These are phyloP conservation scores for Crithidia acanthocephali DNA, from an alignment of 208 protist species.

Conservation along the genomic window DNA sequence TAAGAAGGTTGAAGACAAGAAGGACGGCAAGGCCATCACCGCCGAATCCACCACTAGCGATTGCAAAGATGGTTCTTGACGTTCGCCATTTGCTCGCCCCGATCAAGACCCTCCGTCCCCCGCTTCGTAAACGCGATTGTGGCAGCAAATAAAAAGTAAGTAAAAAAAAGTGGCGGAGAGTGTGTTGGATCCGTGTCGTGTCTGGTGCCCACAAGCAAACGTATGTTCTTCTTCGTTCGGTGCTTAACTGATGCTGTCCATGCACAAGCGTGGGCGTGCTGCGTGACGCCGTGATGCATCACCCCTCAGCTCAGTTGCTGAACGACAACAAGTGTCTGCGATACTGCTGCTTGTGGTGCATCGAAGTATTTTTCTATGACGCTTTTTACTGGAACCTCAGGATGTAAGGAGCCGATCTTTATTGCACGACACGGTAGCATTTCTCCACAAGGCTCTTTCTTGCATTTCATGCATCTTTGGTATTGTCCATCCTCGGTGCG, in stretches of 20 bases:
- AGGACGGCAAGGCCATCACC: not conserved
- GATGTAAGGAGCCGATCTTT: constrained; percentile 30
- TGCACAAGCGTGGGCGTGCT: no score
- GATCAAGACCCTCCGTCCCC: constrained; percentile 27
- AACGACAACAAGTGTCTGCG: no score
- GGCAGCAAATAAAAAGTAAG: not conserved
- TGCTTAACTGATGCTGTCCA: no score
- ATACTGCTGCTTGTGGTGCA: no score
- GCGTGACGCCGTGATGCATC: no score
- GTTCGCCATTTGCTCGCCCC: constrained; percentile 30
- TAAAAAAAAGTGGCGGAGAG: constrained; percentile 6
- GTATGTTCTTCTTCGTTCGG: not conserved
- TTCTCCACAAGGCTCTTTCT: not conserved
- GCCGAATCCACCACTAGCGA: not conserved
- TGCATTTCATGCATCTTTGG: not conserved
- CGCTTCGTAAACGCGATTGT: constrained; percentile 19
- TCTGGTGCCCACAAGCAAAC: not conserved
- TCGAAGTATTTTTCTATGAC: constrained; percentile 10
- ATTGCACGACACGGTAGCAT: not conserved
- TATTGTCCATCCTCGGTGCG: not conserved
- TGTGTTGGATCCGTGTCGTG: not conserved
- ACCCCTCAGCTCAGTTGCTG: no score
- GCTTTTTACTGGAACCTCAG: constrained; percentile 38
- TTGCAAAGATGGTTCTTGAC: constrained; percentile 32
- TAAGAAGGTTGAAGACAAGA: constrained; percentile 18